Evolutionary conservation across 148 eudicot genomes (phyloP).

Genomic region (Heliosperma pusillum): DNA sequence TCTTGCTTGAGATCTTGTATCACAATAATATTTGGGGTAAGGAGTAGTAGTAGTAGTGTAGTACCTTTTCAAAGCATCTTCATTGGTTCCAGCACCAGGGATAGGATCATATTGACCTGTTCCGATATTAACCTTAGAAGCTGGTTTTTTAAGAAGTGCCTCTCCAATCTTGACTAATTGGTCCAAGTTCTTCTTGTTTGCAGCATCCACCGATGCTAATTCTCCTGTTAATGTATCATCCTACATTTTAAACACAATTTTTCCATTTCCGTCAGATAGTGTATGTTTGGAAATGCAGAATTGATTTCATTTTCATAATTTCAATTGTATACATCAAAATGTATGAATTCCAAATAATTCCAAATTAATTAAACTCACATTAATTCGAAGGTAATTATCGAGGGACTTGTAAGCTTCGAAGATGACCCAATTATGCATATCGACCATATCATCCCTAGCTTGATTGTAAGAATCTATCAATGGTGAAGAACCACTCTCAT

Average conservation of each 20-base stretch:
- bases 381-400: conserved; percentile 50
- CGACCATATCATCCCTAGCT: conserved; percentile 41
- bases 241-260: no score
- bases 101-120: conserved; percentile 43
- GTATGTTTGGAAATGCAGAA: no score
- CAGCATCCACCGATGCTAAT: conserved; percentile 25
- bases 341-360: no score
- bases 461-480: conserved; percentile 33
- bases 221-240: conserved; percentile 44
- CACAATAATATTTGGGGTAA: no score
- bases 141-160: conserved; percentile 40
- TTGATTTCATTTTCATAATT: no score
- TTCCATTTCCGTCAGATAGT: no score
- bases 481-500: conserved; percentile 34
- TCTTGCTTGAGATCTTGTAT: no score
- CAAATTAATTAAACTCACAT: conserved; percentile 31
- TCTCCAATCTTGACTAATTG: conserved; percentile 41
- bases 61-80: conserved; percentile 42
- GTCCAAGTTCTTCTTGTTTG: conserved; percentile 42
- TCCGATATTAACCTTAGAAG: conserved; percentile 29
- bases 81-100: conserved; percentile 39
- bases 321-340: no score
- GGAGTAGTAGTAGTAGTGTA: no score
- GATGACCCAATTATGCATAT: conserved; percentile 37
- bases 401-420: conserved; percentile 44